Percentiles rank a stretch among this genome's conserved stretches.
Evolutionary conservation across 768 basidiomycete genomes (phyloP).

Genomic region (Suillus variegatus): DNA sequence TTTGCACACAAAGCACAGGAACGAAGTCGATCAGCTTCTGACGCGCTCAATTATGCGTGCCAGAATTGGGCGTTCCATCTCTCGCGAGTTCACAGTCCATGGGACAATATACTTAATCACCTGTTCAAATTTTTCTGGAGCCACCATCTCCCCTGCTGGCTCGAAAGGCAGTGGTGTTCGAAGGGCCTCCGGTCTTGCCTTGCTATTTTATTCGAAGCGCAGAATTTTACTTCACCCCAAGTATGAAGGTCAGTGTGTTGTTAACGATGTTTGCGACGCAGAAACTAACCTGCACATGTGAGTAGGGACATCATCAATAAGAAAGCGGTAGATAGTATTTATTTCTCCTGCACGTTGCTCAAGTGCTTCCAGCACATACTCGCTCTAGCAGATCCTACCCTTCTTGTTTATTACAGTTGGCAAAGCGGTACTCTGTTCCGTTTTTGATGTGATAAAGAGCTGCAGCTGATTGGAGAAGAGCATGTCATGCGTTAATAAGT

Average conservation of each 20-base stretch:
- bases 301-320: not conserved
- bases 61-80: not conserved
- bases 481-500: not conserved
- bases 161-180: not conserved
- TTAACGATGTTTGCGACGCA: not conserved
- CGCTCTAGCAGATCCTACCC: not conserved
- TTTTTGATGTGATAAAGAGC: not conserved
- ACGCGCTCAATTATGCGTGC: not conserved
- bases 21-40: not conserved
- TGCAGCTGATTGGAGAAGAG: not conserved
- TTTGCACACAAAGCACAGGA: not conserved
- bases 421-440: not conserved
- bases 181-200: not conserved
- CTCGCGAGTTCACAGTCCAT: not conserved
- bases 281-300: not conserved
- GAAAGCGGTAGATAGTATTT: not conserved
- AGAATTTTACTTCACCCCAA: not conserved
- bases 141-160: not conserved
- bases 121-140: not conserved
- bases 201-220: not conserved
- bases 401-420: not conserved
- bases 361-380: not conserved
- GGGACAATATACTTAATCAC: not conserved
- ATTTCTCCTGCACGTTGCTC: not conserved
- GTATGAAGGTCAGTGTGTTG: not conserved